These are phyloP conservation scores for Marasmius sp. DNA, from an alignment of 1,284 basidiomycete genomes.

Conservation along the genomic window DNA sequence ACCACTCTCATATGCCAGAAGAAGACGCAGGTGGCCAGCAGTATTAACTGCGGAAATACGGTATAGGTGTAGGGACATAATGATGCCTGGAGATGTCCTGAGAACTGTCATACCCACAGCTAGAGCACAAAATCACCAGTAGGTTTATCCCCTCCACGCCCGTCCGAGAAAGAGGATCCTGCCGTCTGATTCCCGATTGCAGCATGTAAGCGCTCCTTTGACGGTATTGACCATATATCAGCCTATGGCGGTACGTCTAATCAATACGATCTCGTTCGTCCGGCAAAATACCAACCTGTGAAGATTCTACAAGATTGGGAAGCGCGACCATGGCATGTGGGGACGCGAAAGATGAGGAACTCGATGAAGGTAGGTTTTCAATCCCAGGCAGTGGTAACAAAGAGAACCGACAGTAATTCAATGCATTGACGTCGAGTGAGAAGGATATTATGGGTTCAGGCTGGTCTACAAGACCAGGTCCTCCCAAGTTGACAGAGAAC, in stretches of 20 bases:
- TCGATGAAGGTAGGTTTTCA: conserved; percentile 4
- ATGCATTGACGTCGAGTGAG: conserved; percentile 82
- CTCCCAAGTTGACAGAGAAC: conserved; percentile 44
- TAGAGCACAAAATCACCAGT: conserved; percentile 31
- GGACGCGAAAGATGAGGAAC: not conserved
- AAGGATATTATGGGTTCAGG: conserved; percentile 54
- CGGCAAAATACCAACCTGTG: conserved; percentile 51
- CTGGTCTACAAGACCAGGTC: conserved; percentile 52
- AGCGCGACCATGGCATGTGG: conserved; percentile 64
- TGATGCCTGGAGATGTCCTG: conserved; percentile 55
- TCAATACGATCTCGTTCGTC: not conserved
- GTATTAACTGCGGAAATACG: conserved; percentile 26
- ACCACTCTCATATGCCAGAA: conserved; percentile 84
- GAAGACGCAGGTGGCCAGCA: conserved; percentile 44
- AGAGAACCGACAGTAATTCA: conserved; percentile 88
- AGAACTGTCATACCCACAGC: not conserved
- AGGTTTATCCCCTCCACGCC: conserved; percentile 39
- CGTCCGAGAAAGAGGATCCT: conserved; percentile 38
- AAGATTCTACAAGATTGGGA: conserved; percentile 86
- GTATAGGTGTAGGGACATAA: conserved; percentile 82
- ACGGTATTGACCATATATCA: conserved; percentile 77
- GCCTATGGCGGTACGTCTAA: conserved; percentile 44
- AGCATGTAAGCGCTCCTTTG: conserved; percentile 68
- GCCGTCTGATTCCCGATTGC: conserved; percentile 64
- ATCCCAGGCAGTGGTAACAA: conserved; percentile 30